Evolutionary conservation across 208 protist genomes (phyloP), one percentile per base, ranked within the genome.

Genomic region (Leishmania lainsoni): DNA sequence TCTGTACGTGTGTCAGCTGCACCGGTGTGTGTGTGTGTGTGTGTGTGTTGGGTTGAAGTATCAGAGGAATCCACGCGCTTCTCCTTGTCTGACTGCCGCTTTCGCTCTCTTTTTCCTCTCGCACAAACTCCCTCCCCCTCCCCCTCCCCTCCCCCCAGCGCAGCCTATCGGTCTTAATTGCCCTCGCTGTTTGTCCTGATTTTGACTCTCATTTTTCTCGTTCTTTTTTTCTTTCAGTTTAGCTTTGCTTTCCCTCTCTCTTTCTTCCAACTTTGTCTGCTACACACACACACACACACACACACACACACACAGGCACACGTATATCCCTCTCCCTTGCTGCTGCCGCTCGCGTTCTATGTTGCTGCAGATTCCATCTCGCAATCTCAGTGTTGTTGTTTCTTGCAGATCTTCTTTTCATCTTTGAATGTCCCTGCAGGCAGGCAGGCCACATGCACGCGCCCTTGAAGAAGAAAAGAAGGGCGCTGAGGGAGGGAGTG

Each of bases 201-300:
- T 8, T 63, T 3, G 26, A 63, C 58, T 63, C 26, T 63, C 58
- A 32, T 10, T 58, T 39, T 26, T 45, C 29, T 45, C 39, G 59
- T 58, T 54, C n/a, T 39, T 17, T 14, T 69, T 65, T 69, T 58
- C 52, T 78, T 35, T 65, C 22, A 29, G 22, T 22, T 26, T 16
- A 66, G 29, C 69, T 14, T 78, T 66, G n/a, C n/a, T 78, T 66
- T 45, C 48, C 39, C n/a, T 79, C 49, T 61, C 68, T 71, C 20
- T 71, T 79, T 71, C 26, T 45, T 79, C 54, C 35, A 16, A 54
- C 61, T 20, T 51, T 29, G 14, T 58, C n/a, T 76, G 22, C 56
- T 29, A 48, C 49, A 58, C 49, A 17, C 45, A 76, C 49, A 58
- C n/a, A 14, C n/a, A 59, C 69, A 74, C 69, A 48, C 29, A 59